Conservation (phyloP, 2,329 filamentous ascomycete species). For the Claviceps purpurea region DNA sequence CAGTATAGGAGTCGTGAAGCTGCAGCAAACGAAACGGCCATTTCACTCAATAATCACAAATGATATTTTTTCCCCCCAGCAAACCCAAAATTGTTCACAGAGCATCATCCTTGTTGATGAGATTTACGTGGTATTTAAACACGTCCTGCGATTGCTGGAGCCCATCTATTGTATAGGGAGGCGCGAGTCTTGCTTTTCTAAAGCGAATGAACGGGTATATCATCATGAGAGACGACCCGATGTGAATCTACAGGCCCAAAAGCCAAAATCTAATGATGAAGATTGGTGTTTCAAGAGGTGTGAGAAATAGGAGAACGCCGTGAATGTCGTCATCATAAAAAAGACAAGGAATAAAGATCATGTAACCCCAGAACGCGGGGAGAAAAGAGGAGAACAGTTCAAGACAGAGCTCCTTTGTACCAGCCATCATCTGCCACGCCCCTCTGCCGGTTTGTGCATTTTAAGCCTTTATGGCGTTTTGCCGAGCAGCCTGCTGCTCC, state of each 20-base stretch:
- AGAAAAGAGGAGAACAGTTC: not conserved
- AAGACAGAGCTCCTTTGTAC: not conserved
- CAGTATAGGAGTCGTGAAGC: too few relatives aligned
- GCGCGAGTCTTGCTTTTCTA: not conserved
- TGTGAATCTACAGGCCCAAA: not conserved
- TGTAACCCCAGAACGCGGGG: not conserved
- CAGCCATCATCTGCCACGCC: not conserved
- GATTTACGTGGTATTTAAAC: slow-evolving; percentile 1
- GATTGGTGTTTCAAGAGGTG: not conserved
- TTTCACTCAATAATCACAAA: too few relatives aligned
- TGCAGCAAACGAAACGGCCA: too few relatives aligned
- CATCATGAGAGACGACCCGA: not conserved
- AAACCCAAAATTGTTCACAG: not conserved
- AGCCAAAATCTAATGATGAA: too few relatives aligned
- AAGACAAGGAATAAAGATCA: not conserved
- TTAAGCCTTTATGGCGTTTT: slow-evolving; percentile 10
- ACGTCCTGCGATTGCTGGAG: not conserved
- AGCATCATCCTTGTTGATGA: not conserved
- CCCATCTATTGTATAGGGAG: not conserved
- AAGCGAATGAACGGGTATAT: not conserved
- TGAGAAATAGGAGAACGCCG: not conserved
- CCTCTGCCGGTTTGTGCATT: not conserved
- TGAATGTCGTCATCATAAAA: not conserved
- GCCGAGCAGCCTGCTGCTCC: slow-evolving; percentile 24
- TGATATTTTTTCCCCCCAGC: not conserved